These are phyloP conservation scores for Cryomyces antarcticus DNA, from an alignment of 495 filamentous ascomycete genomes.

Conservation along the genomic window DNA sequence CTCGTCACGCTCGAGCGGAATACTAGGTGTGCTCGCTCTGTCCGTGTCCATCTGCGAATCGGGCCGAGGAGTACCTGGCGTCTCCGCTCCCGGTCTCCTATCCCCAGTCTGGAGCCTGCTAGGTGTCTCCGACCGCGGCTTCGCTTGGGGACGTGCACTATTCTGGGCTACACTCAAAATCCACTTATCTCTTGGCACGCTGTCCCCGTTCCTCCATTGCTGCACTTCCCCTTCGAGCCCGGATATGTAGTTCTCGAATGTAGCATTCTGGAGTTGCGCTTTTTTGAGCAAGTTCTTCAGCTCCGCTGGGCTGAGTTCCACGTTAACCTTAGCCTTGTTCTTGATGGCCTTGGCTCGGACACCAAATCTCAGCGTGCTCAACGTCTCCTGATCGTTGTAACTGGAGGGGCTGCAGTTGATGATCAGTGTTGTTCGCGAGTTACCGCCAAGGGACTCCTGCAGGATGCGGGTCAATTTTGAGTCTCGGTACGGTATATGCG, in stretches of 20 bases:
- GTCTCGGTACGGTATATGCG: slow-evolving; percentile 89
- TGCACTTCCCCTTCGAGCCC: slow-evolving; percentile 72
- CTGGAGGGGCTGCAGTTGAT: slow-evolving; percentile 97
- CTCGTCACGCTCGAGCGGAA: slow-evolving; percentile 87
- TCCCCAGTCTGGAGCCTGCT: slow-evolving; percentile 36
- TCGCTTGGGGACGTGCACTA: slow-evolving; percentile 32
- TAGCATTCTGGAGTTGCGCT: slow-evolving; percentile 73
- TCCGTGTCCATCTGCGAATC: slow-evolving; percentile 74
- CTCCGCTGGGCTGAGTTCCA: slow-evolving; percentile 84
- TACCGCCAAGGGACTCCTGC: slow-evolving; percentile 90
- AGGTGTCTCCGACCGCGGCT: slow-evolving; percentile 56
- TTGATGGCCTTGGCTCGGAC: slow-evolving; percentile 96
- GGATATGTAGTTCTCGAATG: slow-evolving; percentile 66
- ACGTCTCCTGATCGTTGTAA: slow-evolving; percentile 91
- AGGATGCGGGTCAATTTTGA: slow-evolving; percentile 94
- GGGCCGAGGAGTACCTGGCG: slow-evolving; percentile 33
- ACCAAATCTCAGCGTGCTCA: slow-evolving; percentile 87
- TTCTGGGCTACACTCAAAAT: slow-evolving; percentile 40
- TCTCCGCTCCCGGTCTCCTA: slow-evolving; percentile 23
- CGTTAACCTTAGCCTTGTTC: slow-evolving; percentile 99
- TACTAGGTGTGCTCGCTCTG: slow-evolving; percentile 66
- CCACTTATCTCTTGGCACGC: slow-evolving; percentile 73
- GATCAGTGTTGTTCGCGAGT: slow-evolving; percentile 89
- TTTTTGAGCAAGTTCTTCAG: slow-evolving; percentile 82
- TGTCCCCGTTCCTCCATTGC: slow-evolving; percentile 70